Evolutionary conservation across 208 protist genomes (phyloP), one percentile per base, ranked within the genome.

Genomic region (Angomonas desouzai): DNA sequence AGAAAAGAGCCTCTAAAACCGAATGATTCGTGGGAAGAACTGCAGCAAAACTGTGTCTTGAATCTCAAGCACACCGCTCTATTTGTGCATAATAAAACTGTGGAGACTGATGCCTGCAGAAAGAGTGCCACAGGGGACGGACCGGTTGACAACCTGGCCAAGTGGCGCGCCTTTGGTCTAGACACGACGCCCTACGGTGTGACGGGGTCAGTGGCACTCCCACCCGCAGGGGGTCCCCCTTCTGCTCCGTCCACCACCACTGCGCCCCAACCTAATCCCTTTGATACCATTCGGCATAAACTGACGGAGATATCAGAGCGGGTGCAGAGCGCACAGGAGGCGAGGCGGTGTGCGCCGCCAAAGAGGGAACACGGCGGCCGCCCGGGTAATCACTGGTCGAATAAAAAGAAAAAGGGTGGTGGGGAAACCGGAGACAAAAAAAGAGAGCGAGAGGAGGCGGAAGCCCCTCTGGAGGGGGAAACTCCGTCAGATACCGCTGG

Each of bases 11-110:
- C 36, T 18, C 6, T 13, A 6, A 40, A 6, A 6, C 48, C 27
- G 23, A 57, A 11, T 29, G 20, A n/a, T 7, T 6, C 51, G 25
- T 34, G 11, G 23, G 29, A 34, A 7, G 51, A 11, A 25, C 51
- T 57, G 7, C 51, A 36, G 51, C 51, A 57, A 34, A 57, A 57
- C 51, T 57, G 51, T 25, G 11, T 57, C 7, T 34, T 57, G 7
- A 57, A 29, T 11, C 27, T 34, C 6, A 6, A 34, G 7, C 7
- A 29, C 10, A 34, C 51, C 25, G 7, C 51, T 16, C 27, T 29
- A 6, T 29, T 20, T 16, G 48, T 20, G 4, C 20, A 27, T 40
- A 40, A 40, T 40, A 40, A 40, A 40, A 13, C 9, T 32, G 3
- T 11, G 25, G 27, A 29, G 4, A 11, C 11, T 6, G 7, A 32